Evolutionary conservation across 306 rosid genomes (phyloP), one percentile per base, ranked within the genome.

Genomic region (Senna siamea): DNA sequence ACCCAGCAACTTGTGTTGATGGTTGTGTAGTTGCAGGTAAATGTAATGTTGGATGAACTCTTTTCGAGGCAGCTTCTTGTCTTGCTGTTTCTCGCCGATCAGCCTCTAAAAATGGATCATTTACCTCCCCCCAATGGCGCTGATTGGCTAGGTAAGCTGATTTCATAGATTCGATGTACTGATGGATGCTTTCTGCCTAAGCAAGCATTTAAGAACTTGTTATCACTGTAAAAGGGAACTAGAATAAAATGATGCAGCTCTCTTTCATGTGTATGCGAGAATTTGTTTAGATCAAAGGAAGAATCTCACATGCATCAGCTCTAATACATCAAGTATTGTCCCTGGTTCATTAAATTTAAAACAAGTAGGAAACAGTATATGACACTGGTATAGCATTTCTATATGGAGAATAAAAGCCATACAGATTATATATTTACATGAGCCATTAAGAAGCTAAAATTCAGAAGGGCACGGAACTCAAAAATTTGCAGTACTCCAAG

Each of bases 61-160:
- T 81, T 87, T 90, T 95, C 23, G 97, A 88, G 74, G 98, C 97
- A 37, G 98, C 97, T 82, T 92, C 98, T 78, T 84, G 92, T 80
- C 98, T 86, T 37, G 98, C 99, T 72, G 89, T 95, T 86, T 95
- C 98, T 71, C 99, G 88, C 59, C 99, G 86, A 82, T 95, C 97
- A 69, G 99, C 99, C 87, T 90, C 98, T 41, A 95, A 81, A 79
- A 95, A 95, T 13, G 99, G 99, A 83, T 95, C 93, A 78, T 83
- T 95, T 53, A 63, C 90, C 70, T 95, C 92, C 52, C 99, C 99
- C 41, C 69, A 79, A 19, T 85, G 89, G 58, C 98, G 97, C 80
- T 87, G 98, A 78, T 92, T 91, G 69, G 88, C 91, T 75, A 92
- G 86, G 81, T 92, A 92, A 75, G 97, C 90, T 69, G 92, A 71